phyloP scores from a whole-genome alignment of 2,329 filamentous ascomycete genomes.

The Podosphaera leucotricha region DNA sequence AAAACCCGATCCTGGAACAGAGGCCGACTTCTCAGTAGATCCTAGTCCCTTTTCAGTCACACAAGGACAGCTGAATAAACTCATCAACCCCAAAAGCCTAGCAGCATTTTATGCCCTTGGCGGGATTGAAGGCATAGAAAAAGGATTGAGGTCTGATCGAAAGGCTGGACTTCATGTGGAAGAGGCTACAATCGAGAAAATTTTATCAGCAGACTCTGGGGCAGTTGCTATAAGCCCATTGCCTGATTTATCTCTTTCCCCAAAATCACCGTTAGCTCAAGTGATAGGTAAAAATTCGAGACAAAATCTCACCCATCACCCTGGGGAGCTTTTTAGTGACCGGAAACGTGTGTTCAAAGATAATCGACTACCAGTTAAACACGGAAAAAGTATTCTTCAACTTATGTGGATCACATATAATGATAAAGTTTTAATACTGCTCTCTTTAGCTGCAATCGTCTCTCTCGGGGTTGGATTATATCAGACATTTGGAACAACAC shows the following conservation, averaged over 20 bases:
- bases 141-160: conserved; percentile 43
- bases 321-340: conserved; percentile 25
- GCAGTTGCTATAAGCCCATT: background rate
- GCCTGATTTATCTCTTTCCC: background rate
- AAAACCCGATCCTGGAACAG: conserved; percentile 42
- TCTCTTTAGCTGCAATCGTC: conserved; percentile 48
- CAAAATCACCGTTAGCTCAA: background rate
- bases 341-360: conserved; percentile 46
- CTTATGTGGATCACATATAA: conserved; percentile 64
- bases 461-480: conserved; percentile 55
- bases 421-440: conserved; percentile 53
- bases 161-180: conserved; percentile 45
- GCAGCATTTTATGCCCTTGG: conserved; percentile 54
- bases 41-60: conserved; percentile 51
- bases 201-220: conserved; percentile 33
- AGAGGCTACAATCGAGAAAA: conserved; percentile 38
- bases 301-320: background rate
- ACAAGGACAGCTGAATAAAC: conserved; percentile 49
- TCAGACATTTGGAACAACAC: conserved; percentile 36
- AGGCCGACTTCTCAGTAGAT: conserved; percentile 41
- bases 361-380: conserved; percentile 44
- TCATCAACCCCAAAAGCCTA: conserved; percentile 59
- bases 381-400: conserved; percentile 43
- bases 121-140: conserved; percentile 48
- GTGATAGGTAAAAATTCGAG: background rate